phyloP scores from a whole-genome alignment of 768 basidiomycete genomes.

The Lactarius sp. region DNA sequence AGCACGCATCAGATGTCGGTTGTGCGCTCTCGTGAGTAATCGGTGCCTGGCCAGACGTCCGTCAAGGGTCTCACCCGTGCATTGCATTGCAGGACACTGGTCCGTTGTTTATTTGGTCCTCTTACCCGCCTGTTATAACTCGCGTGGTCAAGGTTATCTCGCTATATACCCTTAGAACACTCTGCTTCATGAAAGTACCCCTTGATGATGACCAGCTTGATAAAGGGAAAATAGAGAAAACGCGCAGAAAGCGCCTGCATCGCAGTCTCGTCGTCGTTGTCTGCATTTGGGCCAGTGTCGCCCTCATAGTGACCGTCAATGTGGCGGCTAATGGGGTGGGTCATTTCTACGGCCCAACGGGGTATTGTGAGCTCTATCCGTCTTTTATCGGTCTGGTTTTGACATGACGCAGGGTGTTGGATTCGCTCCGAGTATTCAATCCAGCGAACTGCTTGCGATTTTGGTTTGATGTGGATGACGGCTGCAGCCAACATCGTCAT shows the following conservation, averaged over 20 bases:
- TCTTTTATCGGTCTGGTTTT: neutral
- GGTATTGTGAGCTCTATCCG: neutral
- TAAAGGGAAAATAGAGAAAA: neutral
- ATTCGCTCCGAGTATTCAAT: neutral
- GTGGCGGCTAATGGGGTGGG: neutral
- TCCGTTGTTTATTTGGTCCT: neutral
- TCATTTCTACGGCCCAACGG: neutral
- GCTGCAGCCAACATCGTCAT: neutral
- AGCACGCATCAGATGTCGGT: neutral
- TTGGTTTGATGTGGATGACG: neutral
- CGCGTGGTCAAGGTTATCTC: neutral
- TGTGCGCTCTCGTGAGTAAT: neutral
- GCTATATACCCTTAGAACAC: neutral
- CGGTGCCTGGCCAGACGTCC: neutral
- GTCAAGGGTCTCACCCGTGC: neutral
- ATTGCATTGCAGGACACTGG: neutral
- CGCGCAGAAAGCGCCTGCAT: neutral
- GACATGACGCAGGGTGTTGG: conserved; percentile 1
- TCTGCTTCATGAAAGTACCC: too few relatives aligned
- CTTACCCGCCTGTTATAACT: neutral
- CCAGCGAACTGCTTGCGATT: neutral
- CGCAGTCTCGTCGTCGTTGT: neutral
- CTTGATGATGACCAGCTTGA: neutral
- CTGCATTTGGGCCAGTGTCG: neutral
- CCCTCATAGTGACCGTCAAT: neutral